Percentiles rank a stretch among this genome's conserved stretches.
These are phyloP conservation scores for Obba rivulosa DNA, from an alignment of 768 basidiomycete species.

Conservation along the genomic window DNA sequence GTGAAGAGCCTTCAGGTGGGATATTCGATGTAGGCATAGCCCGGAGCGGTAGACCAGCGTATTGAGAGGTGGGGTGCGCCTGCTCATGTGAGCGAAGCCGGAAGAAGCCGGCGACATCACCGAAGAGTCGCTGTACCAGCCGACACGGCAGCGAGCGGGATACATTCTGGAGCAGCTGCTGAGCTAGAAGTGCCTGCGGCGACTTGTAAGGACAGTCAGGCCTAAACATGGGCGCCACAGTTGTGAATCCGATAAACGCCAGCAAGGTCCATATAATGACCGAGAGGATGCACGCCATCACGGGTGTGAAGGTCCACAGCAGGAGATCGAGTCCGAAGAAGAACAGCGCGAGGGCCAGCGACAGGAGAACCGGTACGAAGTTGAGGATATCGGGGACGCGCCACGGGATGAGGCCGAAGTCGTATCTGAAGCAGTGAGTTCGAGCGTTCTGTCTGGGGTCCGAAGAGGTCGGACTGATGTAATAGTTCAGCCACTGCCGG, in stretches of 20 bases:
- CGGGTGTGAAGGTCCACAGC: constrained; percentile 11
- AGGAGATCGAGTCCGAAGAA: constrained; percentile 16
- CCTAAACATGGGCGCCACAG: constrained; percentile 2
- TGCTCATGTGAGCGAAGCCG: too few species aligned
- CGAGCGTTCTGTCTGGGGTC: neutral
- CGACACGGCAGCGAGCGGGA: too few species aligned
- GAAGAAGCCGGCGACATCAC: too few species aligned
- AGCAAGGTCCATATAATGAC: constrained; percentile 5
- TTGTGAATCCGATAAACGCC: constrained; percentile 12
- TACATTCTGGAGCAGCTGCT: too few species aligned
- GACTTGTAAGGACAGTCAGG: constrained; percentile 3
- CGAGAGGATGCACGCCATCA: constrained; percentile 10
- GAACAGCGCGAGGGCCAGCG: constrained; percentile 14
- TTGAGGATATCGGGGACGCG: constrained; percentile 9
- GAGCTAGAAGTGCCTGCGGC: neutral
- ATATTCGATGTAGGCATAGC: too few species aligned
- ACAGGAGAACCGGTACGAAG: constrained; percentile 13
- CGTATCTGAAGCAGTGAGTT: neutral
- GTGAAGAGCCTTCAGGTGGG: too few species aligned
- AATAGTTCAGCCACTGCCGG: neutral
- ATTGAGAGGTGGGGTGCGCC: too few species aligned
- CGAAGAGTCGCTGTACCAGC: too few species aligned
- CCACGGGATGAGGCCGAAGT: constrained; percentile 16
- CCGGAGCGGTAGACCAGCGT: too few species aligned
- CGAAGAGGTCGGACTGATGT: neutral